Conservation (phyloP, 2,329 filamentous ascomycete species). For the Pleurostoma richardsiae region DNA sequence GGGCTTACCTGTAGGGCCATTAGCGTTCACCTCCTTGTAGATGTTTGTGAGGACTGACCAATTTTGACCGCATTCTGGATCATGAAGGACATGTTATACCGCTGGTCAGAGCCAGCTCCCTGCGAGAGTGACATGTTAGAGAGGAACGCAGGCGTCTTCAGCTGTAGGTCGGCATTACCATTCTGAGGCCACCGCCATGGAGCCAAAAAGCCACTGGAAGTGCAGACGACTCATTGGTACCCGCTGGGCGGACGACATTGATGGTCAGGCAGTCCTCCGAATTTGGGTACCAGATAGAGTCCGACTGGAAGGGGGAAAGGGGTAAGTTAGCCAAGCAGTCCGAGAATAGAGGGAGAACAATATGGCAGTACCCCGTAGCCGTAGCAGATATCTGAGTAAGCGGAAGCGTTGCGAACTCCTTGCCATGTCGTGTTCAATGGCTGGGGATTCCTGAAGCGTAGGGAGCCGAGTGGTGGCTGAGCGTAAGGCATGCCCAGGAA, state of each 20-base stretch:
- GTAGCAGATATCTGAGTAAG: slow-evolving; percentile 40
- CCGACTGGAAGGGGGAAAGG: background rate
- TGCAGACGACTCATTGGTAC: slow-evolving; percentile 24
- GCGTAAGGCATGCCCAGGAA: slow-evolving; percentile 55
- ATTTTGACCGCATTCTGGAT: slow-evolving; percentile 32
- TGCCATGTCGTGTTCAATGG: slow-evolving; percentile 34
- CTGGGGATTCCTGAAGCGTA: slow-evolving; percentile 25
- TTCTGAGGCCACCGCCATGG: too few species aligned
- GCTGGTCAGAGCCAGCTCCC: slow-evolving; percentile 22
- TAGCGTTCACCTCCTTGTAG: slow-evolving; percentile 13
- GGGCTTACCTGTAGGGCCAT: slow-evolving; percentile 31
- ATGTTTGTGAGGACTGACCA: slow-evolving; percentile 5
- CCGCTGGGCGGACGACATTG: slow-evolving; percentile 53
- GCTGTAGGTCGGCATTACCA: too few species aligned
- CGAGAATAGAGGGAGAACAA: slow-evolving; percentile 8
- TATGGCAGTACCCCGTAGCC: slow-evolving; percentile 33
- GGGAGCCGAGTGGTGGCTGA: slow-evolving; percentile 24
- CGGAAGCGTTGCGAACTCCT: slow-evolving; percentile 31
- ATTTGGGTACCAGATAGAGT: slow-evolving; percentile 3
- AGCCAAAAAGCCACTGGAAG: slow-evolving; percentile 11
- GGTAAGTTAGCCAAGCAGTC: too few species aligned
- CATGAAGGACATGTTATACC: slow-evolving; percentile 54
- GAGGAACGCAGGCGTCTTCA: too few species aligned
- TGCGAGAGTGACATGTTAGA: too few species aligned
- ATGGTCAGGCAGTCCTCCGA: slow-evolving; percentile 58